Evolutionary conservation across 164 flowering plant genomes (phyloP).

Genomic region (Houttuynia cordata): DNA sequence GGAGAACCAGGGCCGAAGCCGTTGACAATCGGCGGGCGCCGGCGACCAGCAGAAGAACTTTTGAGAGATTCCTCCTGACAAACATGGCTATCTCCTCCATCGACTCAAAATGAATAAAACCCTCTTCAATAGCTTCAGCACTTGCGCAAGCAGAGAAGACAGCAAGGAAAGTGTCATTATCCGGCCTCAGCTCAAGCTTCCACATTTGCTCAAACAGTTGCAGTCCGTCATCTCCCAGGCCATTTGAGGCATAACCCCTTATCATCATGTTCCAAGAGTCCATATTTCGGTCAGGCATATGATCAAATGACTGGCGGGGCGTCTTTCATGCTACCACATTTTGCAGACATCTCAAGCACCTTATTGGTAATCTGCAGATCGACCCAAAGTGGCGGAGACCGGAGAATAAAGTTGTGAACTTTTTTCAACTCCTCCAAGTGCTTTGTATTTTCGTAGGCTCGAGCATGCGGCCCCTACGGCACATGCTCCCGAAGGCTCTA

Average conservation of each 20-base stretch:
- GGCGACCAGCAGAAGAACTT: background rate
- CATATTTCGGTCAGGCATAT: conserved; percentile 48
- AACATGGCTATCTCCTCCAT: conserved; percentile 20
- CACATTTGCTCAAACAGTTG: conserved; percentile 67
- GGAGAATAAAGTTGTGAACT: conserved; percentile 53
- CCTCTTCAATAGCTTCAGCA: conserved; percentile 72
- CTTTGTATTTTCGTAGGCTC: conserved; percentile 33
- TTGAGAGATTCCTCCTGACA: too few species aligned
- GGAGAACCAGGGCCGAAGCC: conserved; percentile 36
- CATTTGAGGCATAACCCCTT: conserved; percentile 44
- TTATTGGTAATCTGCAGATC: conserved; percentile 41
- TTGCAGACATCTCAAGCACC: conserved; percentile 52
- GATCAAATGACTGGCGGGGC: conserved; percentile 66
- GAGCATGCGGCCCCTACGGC: too few species aligned
- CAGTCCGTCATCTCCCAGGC: conserved; percentile 68
- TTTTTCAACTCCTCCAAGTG: conserved; percentile 48
- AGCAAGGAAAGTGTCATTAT: conserved; percentile 41
- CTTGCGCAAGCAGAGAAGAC: conserved; percentile 59
- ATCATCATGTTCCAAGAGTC: conserved; percentile 76
- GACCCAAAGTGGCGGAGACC: conserved; percentile 35
- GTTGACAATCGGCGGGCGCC: conserved; percentile 12
- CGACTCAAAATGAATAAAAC: conserved; percentile 51
- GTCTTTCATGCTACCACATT: conserved; percentile 58
- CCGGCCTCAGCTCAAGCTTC: conserved; percentile 33
- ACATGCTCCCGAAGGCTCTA: too few species aligned